These are phyloP conservation scores for Lycium ferocissimum DNA, from an alignment of 257 asterid genomes.

Conservation along the genomic window DNA sequence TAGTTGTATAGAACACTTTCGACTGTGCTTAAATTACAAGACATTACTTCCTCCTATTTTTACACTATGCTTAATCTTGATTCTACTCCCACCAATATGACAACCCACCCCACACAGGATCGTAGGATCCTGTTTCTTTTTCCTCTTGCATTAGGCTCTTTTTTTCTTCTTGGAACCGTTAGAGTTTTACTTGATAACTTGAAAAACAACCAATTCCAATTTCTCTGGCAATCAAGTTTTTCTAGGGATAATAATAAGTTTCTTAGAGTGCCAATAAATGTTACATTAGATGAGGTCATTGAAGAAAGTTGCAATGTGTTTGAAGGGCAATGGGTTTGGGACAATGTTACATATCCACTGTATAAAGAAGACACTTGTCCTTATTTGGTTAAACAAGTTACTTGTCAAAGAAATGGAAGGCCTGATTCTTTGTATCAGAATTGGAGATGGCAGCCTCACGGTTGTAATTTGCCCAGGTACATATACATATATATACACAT, in stretches of 20 bases:
- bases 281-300: constrained; percentile 61
- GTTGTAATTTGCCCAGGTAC: constrained; percentile 85
- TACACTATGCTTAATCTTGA: constrained; percentile 23
- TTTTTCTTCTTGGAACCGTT: constrained; percentile 62
- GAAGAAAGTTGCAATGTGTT: constrained; percentile 77
- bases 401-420: constrained; percentile 82
- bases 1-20: constrained; percentile 51
- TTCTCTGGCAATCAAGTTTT: constrained; percentile 38
- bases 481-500: not conserved
- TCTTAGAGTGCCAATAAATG: constrained; percentile 53
- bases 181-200: constrained; percentile 58
- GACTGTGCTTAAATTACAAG: constrained; percentile 55
- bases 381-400: constrained; percentile 77
- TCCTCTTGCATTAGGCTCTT: constrained; percentile 61
- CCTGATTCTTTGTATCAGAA: constrained; percentile 80
- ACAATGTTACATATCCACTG: constrained; percentile 67
- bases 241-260: constrained; percentile 33
- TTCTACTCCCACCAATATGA: constrained; percentile 43
- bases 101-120: constrained; percentile 40
- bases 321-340: constrained; percentile 82
- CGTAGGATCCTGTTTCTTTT: constrained; percentile 57
- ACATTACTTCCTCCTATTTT: constrained; percentile 32
- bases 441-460: constrained; percentile 90
- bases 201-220: constrained; percentile 48
- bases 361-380: constrained; percentile 75